Conservation (phyloP, 1,284 basidiomycete genomes). For the Fereydounia khargensis region DNA sequence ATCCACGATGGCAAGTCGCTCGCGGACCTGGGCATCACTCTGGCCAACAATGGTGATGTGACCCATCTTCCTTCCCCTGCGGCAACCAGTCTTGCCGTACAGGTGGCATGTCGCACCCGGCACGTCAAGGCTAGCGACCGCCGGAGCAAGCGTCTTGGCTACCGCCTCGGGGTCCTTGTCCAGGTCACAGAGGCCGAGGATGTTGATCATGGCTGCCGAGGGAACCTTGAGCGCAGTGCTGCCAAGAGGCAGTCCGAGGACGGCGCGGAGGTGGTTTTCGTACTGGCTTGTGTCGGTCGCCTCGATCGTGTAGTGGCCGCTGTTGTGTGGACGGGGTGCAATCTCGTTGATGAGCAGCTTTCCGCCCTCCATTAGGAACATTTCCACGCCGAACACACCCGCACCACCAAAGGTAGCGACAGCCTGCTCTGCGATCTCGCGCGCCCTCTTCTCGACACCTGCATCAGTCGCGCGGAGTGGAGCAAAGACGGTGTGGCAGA, state of each 20-base stretch:
- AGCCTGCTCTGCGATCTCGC: conserved; percentile 76
- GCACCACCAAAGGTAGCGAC: conserved; percentile 78
- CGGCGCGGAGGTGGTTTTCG: conserved; percentile 96
- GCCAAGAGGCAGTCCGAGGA: conserved; percentile 84
- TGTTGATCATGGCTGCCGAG: conserved; percentile 88
- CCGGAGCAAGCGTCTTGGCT: conserved; percentile 51
- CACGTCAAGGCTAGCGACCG: conserved; percentile 58
- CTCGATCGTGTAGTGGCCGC: conserved; percentile 99
- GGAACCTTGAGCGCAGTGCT: conserved; percentile 84
- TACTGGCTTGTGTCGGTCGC: conserved; percentile 95
- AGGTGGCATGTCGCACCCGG: conserved; percentile 82
- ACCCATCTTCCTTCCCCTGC: conserved; percentile 94
- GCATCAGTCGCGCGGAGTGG: conserved; percentile 63
- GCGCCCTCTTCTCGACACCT: conserved; percentile 67
- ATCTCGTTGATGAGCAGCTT: conserved; percentile 90
- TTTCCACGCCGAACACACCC: conserved; percentile 95
- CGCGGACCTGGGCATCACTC: conserved; percentile 73
- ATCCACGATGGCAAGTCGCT: conserved; percentile 57
- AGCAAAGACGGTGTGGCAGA: conserved; percentile 88
- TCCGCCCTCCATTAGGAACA: conserved; percentile 91
- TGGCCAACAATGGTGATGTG: conserved; percentile 87
- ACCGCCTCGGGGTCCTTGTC: conserved; percentile 48
- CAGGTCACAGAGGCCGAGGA: conserved; percentile 63
- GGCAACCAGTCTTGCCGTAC: conserved; percentile 87
- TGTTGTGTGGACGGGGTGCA: conserved; percentile 98